Evolutionary conservation across 768 basidiomycete species (phyloP).

Genomic region (Serendipita sp.): DNA sequence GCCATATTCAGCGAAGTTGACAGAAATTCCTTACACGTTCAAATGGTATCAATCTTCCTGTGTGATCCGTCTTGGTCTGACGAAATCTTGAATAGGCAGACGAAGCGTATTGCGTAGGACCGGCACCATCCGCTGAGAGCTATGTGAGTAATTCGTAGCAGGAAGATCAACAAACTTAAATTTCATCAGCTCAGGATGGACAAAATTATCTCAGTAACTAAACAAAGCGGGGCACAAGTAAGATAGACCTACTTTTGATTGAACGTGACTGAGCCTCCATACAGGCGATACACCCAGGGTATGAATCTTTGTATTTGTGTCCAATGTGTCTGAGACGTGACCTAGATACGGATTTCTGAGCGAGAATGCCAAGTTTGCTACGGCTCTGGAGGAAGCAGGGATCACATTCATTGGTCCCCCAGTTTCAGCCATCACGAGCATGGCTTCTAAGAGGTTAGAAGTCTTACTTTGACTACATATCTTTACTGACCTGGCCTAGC

Average conservation of each 20-base stretch:
- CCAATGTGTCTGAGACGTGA: too few relatives aligned
- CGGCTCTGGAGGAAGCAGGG: constrained; percentile 54
- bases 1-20: constrained; percentile 88
- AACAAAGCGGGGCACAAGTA: constrained; percentile 70
- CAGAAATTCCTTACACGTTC: constrained; percentile 61
- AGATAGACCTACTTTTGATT: constrained; percentile 11
- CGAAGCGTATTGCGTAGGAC: constrained; percentile 85
- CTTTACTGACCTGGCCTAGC: constrained; percentile 21
- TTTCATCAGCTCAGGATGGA: constrained; percentile 56
- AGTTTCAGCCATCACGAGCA: constrained; percentile 69
- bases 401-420: constrained; percentile 88
- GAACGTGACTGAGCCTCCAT: constrained; percentile 7
- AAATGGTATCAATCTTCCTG: constrained; percentile 32
- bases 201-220: constrained; percentile 75
- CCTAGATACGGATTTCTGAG: constrained; percentile 76
- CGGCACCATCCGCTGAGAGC: constrained; percentile 74
- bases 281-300: constrained; percentile 89
- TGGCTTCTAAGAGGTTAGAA: constrained; percentile 84
- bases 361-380: constrained; percentile 74
- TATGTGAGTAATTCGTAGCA: constrained; percentile 43
- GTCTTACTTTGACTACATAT: background rate
- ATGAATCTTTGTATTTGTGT: constrained; percentile 14
- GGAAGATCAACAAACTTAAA: background rate
- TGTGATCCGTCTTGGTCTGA: background rate
- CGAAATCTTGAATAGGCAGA: constrained; percentile 37